phyloP scores from a whole-genome alignment of 2,329 filamentous ascomycete genomes.

The Colletotrichum echinochloae region DNA sequence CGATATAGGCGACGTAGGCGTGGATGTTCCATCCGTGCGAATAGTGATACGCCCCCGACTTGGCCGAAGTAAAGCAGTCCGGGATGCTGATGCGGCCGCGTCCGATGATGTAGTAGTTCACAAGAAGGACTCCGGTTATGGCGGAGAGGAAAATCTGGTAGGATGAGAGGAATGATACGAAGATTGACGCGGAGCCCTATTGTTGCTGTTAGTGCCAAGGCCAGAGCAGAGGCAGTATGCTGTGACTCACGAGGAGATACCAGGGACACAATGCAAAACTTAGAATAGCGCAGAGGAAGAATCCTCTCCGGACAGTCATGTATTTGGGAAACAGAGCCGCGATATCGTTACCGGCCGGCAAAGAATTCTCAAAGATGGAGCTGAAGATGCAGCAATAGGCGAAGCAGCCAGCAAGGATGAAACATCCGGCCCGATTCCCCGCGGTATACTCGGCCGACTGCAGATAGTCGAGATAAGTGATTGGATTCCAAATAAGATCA shows the following conservation, averaged over 20 bases:
- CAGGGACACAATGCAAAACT: conserved; percentile 54
- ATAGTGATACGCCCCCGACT: conserved; percentile 33
- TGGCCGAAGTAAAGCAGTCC: conserved; percentile 42
- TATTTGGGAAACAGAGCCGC: conserved; percentile 53
- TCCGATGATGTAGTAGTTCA: conserved; percentile 51
- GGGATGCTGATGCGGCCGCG: conserved; percentile 52
- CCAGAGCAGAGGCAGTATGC: conserved; percentile 50
- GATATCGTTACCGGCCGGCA: conserved; percentile 56
- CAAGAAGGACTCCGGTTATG: conserved; percentile 55
- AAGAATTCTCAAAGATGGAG: conserved; percentile 57
- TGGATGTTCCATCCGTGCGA: conserved; percentile 34
- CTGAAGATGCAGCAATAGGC: conserved; percentile 57
- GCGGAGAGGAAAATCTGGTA: conserved; percentile 55
- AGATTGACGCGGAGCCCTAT: conserved; percentile 51
- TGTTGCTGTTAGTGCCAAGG: conserved; percentile 49
- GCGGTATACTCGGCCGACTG: conserved; percentile 50
- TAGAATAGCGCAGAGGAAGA: conserved; percentile 52
- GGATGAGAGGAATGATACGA: conserved; percentile 52
- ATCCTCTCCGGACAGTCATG: conserved; percentile 54
- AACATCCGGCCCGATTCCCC: conserved; percentile 52
- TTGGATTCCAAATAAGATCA: conserved; percentile 44
- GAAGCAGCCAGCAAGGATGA: conserved; percentile 56
- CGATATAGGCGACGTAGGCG: conserved; percentile 44
- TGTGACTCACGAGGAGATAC: conserved; percentile 54
- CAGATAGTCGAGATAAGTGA: conserved; percentile 51